Base-by-base conservation (phyloP, 441 rosid species). In the Pelargonium citronellum region DNA sequence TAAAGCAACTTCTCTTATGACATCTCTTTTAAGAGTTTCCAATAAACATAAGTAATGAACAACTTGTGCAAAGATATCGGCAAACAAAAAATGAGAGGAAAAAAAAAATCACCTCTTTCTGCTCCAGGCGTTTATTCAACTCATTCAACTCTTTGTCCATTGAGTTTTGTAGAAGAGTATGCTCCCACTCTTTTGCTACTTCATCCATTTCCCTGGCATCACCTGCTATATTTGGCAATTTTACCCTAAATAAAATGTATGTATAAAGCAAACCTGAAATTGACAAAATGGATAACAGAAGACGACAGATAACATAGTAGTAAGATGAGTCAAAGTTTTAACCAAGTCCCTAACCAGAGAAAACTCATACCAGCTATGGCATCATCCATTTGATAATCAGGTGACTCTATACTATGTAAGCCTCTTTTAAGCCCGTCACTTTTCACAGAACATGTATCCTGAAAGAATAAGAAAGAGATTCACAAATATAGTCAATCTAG, bases 131-230 rank as follows among this genome's bases (percentile, higher is more conserved):
- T 65, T 86, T 84, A 78, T 95, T 92, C 74, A 95, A 77, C 76
- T 95, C 98, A 69, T 87, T 87, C 82, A 95, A 82, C 86, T 95
- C 98, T 78, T 91, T 87, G 78, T 95, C 98, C 96, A 95, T 81
- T 17, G 94, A 89, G 75, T 88, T 92, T 76, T 91, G 98, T 77
- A 91, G 77, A 67, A 92, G 87, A 22, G 90, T 85, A 74, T 95
- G 98, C 82, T 95, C 99, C 98, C 98, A 91, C 79, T 91, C 97
- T 79, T 92, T 92, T 12, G 93, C 89, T 67, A 84, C 92, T 84
- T 95, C 98, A 47, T 92, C 99, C 66, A 89, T 77, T 78, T 92
- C 96, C 71, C 80, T 81, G 17, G 93, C 76, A 79, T 91, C 97
- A 72, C 85, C 98, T 84, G 80, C 77, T 46, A 67, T 16, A 74